phyloP scores from a whole-genome alignment of 1,284 basidiomycete species.

The Fereydounia khargensis region DNA sequence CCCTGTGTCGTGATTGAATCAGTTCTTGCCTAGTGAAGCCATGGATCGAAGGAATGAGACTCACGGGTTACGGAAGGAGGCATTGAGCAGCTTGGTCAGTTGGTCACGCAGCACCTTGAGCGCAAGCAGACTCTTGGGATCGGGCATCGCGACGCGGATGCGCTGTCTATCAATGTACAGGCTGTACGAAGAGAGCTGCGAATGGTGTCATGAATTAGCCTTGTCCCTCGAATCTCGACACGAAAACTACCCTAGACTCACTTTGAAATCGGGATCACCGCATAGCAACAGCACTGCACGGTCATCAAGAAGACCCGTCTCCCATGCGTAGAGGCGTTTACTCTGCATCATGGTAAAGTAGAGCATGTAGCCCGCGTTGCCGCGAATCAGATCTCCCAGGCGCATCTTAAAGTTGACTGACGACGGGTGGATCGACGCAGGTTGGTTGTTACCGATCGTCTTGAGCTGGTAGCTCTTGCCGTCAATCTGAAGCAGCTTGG shows the following conservation, averaged over 20 bases:
- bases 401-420: conserved; percentile 47
- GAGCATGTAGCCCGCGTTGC: conserved; percentile 33
- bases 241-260: conserved; percentile 59
- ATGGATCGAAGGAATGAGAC: not conserved
- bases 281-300: conserved; percentile 79
- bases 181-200: conserved; percentile 71
- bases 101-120: conserved; percentile 76
- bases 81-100: conserved; percentile 67
- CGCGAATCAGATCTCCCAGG: conserved; percentile 18
- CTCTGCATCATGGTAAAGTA: conserved; percentile 69
- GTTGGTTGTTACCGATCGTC: conserved; percentile 84
- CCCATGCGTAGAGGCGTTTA: conserved; percentile 90
- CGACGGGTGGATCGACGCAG: conserved; percentile 82
- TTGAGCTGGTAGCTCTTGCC: conserved; percentile 65
- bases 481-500: conserved; percentile 80
- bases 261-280: conserved; percentile 88
- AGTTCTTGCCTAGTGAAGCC: too few relatives aligned
- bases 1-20: too few relatives aligned
- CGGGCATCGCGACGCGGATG: conserved; percentile 68
- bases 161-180: conserved; percentile 83
- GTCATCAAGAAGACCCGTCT: conserved; percentile 86
- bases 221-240: too few relatives aligned
- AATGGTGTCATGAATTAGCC: too few relatives aligned
- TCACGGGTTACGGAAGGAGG: conserved; percentile 49
- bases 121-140: conserved; percentile 70